Evolutionary conservation across 2,329 filamentous ascomycete species (phyloP), one percentile per base, ranked within the genome.

Genomic region (Celoporthe dispersa): DNA sequence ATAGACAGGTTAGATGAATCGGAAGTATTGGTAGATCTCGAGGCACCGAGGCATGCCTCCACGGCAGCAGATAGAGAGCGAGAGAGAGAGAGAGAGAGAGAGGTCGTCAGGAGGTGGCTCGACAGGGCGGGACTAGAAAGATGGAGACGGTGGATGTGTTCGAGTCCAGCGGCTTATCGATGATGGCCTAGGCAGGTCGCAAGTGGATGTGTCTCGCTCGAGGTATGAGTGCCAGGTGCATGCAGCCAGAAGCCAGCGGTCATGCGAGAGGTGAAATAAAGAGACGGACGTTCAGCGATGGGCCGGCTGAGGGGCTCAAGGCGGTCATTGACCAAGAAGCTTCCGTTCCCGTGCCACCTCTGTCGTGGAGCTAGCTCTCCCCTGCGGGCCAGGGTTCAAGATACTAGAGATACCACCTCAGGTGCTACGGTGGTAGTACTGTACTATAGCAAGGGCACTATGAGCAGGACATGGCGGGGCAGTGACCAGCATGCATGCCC

Each of bases 1-100:
- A 31, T 51, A 11, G 6, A 39, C n/a, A 39, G 22, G 14, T 51
- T 11, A 51, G 28, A 48, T 51, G 16, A 2, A 33, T 11, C 19
- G 25, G 28, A 19, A 35, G 19, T 1, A 33, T 31, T 51, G 62
- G 62, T 41, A 64, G 41, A 33, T 28, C 62, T 14, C 25, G 39
- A 48, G 39, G 39, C 25, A 25, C 41, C 62, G 28, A 19, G 59
- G 48, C 61, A 68, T 64, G 62, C 41, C 37, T 39, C 41, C 39
- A 28, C 39, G 39, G 22, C 37, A 28, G 37, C 3, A 28, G 37
- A n/a, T 19, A 48, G 31, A 19, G 37, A 39, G 22, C n/a, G 2
- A 28, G 37, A n/a, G 44, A 48, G 31, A 19, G 37, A 39, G 22
- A n/a, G 2, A 28, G 37, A n/a, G 44, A 48, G 31, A 19, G 37